Conservation (phyloP, 805 yeast species). For the Dipodascopsis tothii region DNA sequence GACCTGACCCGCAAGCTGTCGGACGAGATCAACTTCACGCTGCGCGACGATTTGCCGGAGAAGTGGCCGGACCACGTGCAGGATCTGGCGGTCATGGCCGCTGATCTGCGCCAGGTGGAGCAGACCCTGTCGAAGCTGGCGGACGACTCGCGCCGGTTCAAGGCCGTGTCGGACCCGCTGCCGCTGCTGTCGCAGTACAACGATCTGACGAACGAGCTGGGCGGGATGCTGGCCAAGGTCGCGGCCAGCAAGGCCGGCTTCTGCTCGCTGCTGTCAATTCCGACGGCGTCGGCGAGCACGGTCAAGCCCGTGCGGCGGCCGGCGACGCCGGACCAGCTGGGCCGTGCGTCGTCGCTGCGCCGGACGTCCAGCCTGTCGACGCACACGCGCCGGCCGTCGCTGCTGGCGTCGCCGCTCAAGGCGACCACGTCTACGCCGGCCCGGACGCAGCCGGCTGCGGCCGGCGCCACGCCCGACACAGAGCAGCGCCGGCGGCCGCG, state of each 20-base stretch:
- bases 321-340: neutral
- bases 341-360: too few species aligned
- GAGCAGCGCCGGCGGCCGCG: neutral
- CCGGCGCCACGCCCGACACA: neutral
- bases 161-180: neutral
- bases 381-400: neutral
- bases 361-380: neutral
- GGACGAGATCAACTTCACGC: slow-evolving; percentile 6
- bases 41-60: neutral
- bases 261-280: neutral
- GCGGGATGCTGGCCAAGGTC: neutral
- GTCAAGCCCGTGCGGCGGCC: neutral
- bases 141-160: slow-evolving; percentile 1
- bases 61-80: neutral
- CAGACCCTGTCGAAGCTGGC: neutral
- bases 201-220: neutral
- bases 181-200: neutral
- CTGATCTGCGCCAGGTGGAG: neutral
- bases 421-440: neutral
- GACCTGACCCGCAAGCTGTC: slow-evolving; percentile 12
- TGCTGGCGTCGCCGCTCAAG: neutral
- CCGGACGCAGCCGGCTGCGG: neutral
- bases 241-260: neutral
- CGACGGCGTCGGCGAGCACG: neutral
- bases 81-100: neutral